Conservation (phyloP, 2,329 filamentous ascomycete genomes). For the Aureobasidium vineae region DNA sequence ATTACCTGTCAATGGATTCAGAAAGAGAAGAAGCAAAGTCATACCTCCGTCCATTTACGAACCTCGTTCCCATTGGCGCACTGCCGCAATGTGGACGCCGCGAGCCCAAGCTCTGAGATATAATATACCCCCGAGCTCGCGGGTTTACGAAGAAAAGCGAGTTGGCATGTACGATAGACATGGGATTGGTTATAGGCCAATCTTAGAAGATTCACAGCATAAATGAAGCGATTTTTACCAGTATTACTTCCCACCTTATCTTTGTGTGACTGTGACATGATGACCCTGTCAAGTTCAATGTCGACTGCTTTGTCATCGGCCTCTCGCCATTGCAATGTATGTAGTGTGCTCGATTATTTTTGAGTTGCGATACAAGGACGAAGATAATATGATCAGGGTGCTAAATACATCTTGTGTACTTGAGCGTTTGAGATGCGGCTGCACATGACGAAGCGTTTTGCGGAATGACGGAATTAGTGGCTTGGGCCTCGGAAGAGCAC, state of each 20-base stretch:
- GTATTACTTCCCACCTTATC: not conserved
- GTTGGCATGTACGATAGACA: not conserved
- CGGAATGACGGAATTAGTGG: constrained; percentile 1
- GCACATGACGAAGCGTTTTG: not conserved
- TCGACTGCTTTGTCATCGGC: not conserved
- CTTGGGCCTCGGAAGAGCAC: constrained; percentile 5
- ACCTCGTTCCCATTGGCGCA: not conserved
- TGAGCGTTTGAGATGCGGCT: not conserved
- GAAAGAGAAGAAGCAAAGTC: not conserved
- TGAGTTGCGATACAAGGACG: not conserved
- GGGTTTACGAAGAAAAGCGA: constrained; percentile 1
- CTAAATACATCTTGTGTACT: not conserved
- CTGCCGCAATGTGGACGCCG: not conserved
- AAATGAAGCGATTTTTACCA: not conserved
- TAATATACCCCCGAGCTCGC: constrained; percentile 21
- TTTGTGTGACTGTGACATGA: not conserved
- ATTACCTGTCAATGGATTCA: not conserved
- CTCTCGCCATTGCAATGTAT: not conserved
- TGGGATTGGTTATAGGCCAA: not conserved
- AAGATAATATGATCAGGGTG: not conserved
- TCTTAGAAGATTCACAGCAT: constrained; percentile 6
- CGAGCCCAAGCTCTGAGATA: constrained; percentile 14
- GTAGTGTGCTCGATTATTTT: not conserved
- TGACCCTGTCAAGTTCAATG: not conserved
- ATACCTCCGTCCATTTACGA: not conserved